A percentile compares a stretch with the other conserved stretches of the same genome.
These are phyloP conservation scores for Conoideocrella luteorostrata DNA, from an alignment of 2,329 filamentous ascomycete genomes.

Conservation along the genomic window DNA sequence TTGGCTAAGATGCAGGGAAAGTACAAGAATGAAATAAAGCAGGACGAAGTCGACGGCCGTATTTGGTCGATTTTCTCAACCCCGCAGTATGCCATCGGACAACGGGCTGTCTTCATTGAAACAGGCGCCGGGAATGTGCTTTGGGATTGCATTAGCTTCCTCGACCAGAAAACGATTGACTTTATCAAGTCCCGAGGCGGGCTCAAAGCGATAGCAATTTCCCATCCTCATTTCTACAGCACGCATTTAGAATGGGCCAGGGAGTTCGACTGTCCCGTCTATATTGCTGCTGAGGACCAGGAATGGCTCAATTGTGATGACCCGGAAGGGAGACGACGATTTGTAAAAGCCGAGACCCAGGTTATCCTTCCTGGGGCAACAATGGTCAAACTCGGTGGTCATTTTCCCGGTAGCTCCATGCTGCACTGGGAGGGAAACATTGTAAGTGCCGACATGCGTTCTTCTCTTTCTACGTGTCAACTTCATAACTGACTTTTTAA, in stretches of 20 bases:
- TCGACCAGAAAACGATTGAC: slow-evolving; percentile 58
- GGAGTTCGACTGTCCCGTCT: slow-evolving; percentile 64
- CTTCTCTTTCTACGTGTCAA: background rate
- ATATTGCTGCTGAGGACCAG: slow-evolving; percentile 57
- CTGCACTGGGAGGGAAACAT: background rate
- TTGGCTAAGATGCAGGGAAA: slow-evolving; percentile 37
- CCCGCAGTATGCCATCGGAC: slow-evolving; percentile 65
- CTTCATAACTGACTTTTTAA: slow-evolving; percentile 18
- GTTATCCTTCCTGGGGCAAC: slow-evolving; percentile 44
- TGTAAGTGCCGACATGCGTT: background rate
- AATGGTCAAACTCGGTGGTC: slow-evolving; percentile 66
- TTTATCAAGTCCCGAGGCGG: slow-evolving; percentile 56
- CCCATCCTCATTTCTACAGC: slow-evolving; percentile 77
- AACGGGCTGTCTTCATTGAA: slow-evolving; percentile 63
- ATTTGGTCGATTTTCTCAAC: slow-evolving; percentile 42
- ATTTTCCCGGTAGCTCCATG: slow-evolving; percentile 49
- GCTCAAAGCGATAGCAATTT: slow-evolving; percentile 65
- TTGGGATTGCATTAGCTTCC: slow-evolving; percentile 69
- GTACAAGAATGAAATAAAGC: slow-evolving; percentile 49
- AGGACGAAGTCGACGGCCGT: slow-evolving; percentile 36
- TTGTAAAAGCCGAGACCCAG: slow-evolving; percentile 36
- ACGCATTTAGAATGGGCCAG: slow-evolving; percentile 69
- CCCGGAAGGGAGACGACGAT: slow-evolving; percentile 14
- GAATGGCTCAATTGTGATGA: slow-evolving; percentile 46
- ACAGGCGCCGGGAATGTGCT: slow-evolving; percentile 64